Base-by-base conservation (phyloP, 176 grass and related monocot genomes). In the Microstegium vimineum region DNA sequence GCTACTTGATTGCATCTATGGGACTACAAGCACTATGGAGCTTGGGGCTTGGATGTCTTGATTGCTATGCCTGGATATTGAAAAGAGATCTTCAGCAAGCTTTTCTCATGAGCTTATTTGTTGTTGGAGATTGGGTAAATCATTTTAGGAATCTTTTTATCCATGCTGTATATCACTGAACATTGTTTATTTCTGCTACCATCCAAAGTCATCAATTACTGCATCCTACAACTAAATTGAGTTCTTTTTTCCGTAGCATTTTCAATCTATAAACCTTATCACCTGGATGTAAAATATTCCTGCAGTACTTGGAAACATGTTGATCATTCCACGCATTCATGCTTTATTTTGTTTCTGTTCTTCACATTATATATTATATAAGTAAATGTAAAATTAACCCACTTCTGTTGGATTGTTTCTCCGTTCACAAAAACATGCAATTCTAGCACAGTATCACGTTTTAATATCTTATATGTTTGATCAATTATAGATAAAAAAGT, bases 71-170 rank as follows among this genome's bases (percentile, higher is more conserved):
- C 47, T 84, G 94, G 68, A 84, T 64, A 79, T 33, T 87, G 51
- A 91, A 65, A 49, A 94, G 82, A 51, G 92, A 98, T 85, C 84
- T 98, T 52, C 86, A 84, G 14, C 92, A 87, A 76, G 74, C 88
- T 85, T 68, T 93, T 83, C 86, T 98, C 15, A 57, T 98, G 84
- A 94, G 90, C 84, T 85, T 94, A 82, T 98, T 98, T 77, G 88
- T 98, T 22, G 92, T 98, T 63, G 90, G 94, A 4, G 92, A 97
- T 37, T 97, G 92, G 92, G 92, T 97, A 94, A 90, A 73, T n/a
- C 36, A 2, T 74, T 63, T 33, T 5, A 31, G 8, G 28, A 56
- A 18, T 20, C 61, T 65, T 41, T 45, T 63, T 71, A 7, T 31
- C 20, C 20, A 46, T 77, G 8, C 18, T 41, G 51, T 68, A 22